Evolutionary conservation across 2,329 filamentous ascomycete genomes (phyloP).

Genomic region (Akanthomyces uredinophilus): DNA sequence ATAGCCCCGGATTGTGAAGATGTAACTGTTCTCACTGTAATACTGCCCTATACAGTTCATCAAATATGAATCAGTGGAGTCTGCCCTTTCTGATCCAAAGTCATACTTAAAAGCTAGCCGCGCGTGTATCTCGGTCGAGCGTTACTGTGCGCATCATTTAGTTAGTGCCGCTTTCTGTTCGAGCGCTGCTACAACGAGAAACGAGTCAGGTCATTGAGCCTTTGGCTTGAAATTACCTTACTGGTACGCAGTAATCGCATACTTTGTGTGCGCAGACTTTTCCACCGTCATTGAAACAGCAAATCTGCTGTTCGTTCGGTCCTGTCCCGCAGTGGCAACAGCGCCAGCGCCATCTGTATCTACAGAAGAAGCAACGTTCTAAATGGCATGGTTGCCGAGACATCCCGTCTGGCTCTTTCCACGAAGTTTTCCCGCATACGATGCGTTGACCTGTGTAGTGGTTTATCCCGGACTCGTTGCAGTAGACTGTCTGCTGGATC

Average conservation of each 20-base stretch:
- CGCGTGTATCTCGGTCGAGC: background rate
- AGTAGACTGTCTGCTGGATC: background rate
- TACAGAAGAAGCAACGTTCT: conserved; percentile 2
- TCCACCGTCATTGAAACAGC: background rate
- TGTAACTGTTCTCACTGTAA: no score
- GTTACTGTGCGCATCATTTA: background rate
- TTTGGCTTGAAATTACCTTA: background rate
- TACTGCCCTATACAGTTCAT: no score
- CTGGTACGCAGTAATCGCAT: conserved; percentile 4
- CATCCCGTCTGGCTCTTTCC: background rate
- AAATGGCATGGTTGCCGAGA: background rate
- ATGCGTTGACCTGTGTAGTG: background rate
- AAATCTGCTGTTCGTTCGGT: background rate
- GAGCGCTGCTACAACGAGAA: background rate
- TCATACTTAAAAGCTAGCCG: background rate
- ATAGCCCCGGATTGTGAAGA: no score
- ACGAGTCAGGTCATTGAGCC: background rate
- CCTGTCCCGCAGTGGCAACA: conserved; percentile 11
- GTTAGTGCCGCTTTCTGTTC: background rate
- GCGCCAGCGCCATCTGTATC: conserved; percentile 7
- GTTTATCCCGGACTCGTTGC: background rate
- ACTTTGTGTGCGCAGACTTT: background rate
- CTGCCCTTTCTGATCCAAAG: no score
- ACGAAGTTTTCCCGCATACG: background rate
- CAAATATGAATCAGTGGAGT: no score